Evolutionary conservation across 768 basidiomycete genomes (phyloP).

Genomic region (Mycena polygramma): DNA sequence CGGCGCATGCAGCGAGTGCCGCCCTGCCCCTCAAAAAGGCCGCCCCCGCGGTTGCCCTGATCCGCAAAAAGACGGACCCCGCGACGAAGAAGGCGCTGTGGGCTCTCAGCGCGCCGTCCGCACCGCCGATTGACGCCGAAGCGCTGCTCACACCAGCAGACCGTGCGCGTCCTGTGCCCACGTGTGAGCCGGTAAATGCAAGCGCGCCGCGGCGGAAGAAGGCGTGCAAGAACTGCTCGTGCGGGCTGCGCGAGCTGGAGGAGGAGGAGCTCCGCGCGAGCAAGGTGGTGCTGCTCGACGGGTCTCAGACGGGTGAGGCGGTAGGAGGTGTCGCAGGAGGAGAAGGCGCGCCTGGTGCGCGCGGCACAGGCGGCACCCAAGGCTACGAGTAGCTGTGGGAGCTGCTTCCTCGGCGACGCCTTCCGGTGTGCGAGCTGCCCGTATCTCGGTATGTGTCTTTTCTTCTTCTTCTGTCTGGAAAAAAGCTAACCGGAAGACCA

Average conservation of each 20-base stretch:
- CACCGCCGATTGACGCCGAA: constrained; percentile 85
- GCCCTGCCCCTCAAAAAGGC: constrained; percentile 61
- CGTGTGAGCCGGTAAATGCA: constrained; percentile 75
- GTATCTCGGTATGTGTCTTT: constrained; percentile 84
- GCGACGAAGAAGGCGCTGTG: constrained; percentile 92
- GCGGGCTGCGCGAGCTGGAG: constrained; percentile 95
- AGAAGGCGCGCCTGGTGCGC: constrained; percentile 73
- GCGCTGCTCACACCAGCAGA: constrained; percentile 88
- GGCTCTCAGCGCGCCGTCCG: constrained; percentile 79
- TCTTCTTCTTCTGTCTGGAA: constrained; percentile 24
- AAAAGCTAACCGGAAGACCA: constrained; percentile 24
- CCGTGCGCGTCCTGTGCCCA: constrained; percentile 80
- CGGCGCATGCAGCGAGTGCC: constrained; percentile 57
- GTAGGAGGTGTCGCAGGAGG: constrained; percentile 67
- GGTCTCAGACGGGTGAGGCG: constrained; percentile 69
- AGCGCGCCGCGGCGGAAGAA: constrained; percentile 78
- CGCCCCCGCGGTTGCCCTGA: constrained; percentile 62
- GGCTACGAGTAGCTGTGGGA: constrained; percentile 97
- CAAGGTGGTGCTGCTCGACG: constrained; percentile 79
- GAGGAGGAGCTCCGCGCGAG: constrained; percentile 77
- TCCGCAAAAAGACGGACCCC: constrained; percentile 67
- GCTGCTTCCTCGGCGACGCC: constrained; percentile 97
- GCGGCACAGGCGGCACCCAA: constrained; percentile 83
- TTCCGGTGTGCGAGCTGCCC: constrained; percentile 98
- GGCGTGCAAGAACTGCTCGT: constrained; percentile 97